Evolutionary conservation across 495 filamentous ascomycete genomes (phyloP), one percentile per base, ranked within the genome.

Genomic region (Podospora pseudocomata): DNA sequence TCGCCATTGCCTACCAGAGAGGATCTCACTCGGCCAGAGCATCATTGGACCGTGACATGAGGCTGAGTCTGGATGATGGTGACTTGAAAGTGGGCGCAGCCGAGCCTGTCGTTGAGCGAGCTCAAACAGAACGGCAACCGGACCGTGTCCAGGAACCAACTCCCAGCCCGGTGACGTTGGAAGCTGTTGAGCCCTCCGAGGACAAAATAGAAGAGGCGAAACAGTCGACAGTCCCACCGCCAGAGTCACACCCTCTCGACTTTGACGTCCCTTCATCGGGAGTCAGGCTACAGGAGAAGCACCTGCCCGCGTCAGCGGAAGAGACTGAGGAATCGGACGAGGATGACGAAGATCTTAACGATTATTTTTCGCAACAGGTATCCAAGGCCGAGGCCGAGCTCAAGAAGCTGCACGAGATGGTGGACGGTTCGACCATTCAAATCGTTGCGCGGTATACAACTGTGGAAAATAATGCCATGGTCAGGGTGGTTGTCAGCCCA

Each of bases 331-430:
- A 61, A 55, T 85, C 83, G n/a, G 84, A 80, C 18, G 39, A 49
- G 39, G 83, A 75, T n/a, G 78, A 84, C 27, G 82, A 86, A 59
- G 83, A 85, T 34, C 79, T 86, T 62, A 83, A 82, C 28, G 80
- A 82, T 23, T 82, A 83, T 39, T 83, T 86, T 56, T 79, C 83
- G 60, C 68, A 75, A 2, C 73, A 82, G 65, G 84, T 85, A 64
- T 69, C 71, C 7, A 80, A 84, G 60, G 68, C 76, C 1, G 78
- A 84, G 34, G 70, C 68, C 1, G 77, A 85, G 28, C 68, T 86
- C 27, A 74, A 75, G 60, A 76, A 79, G 55, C 65, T 83, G 19
- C 72, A 79, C 64, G 73, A 72, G 18, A 68, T 71, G 4, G 71
- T 74, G 18, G 65, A 71, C 9, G 69, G 59, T 28, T 68, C 67